Conservation (phyloP, 2,329 filamentous ascomycete species). For the Diplodia corticola region DNA sequence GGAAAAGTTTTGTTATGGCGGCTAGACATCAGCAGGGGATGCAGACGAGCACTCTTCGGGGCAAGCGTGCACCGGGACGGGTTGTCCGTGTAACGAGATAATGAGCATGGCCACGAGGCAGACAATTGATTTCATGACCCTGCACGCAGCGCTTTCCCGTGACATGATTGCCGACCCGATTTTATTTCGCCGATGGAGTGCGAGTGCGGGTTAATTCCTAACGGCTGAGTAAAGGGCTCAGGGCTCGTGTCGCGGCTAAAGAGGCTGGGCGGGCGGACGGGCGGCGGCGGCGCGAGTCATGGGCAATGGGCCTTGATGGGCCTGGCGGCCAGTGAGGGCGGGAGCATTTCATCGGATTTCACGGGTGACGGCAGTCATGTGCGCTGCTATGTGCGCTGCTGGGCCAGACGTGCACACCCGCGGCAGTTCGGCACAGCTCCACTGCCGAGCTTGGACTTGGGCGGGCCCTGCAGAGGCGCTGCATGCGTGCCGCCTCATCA, state of each 20-base stretch:
- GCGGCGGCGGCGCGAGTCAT: conserved; percentile 8
- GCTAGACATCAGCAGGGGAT: conserved; percentile 7
- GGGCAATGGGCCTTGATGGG: not conserved
- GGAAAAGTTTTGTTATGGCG: not conserved
- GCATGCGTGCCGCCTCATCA: conserved; percentile 12
- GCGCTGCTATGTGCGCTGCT: not conserved
- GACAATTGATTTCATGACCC: conserved; percentile 20
- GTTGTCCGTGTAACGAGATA: conserved; percentile 17
- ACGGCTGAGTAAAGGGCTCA: conserved; percentile 1
- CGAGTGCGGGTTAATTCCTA: not conserved
- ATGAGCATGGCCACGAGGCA: conserved; percentile 20
- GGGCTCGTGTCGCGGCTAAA: conserved; percentile 12
- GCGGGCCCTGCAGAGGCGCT: conserved; percentile 12
- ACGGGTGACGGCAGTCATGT: conserved; percentile 11
- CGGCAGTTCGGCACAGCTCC: conserved; percentile 1
- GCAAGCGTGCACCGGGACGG: not conserved
- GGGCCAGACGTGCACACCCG: not conserved
- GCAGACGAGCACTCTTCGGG: not conserved
- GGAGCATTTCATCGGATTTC: conserved; percentile 8
- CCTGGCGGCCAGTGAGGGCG: conserved; percentile 8
- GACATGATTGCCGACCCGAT: not conserved
- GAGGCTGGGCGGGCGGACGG: not conserved
- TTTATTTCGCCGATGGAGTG: not conserved
- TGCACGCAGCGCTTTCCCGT: not conserved
- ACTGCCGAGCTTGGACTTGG: conserved; percentile 1